A percentile compares a stretch with the other conserved stretches of the same genome.
Evolutionary conservation across 768 basidiomycete species (phyloP).

Genomic region (Lanmaoa pseudosensibilis): DNA sequence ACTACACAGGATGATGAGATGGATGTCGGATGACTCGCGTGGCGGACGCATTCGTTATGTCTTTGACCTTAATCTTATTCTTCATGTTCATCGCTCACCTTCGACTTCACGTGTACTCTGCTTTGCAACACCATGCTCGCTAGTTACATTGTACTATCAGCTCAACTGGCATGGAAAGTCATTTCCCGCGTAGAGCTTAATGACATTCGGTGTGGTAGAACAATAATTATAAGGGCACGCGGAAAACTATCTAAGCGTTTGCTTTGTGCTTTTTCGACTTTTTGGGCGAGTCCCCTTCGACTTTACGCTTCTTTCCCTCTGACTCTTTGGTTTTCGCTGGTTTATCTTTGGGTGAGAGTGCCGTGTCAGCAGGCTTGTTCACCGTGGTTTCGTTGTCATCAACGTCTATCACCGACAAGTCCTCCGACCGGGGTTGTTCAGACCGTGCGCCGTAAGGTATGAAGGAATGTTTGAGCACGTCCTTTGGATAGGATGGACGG

Average conservation of each 20-base stretch:
- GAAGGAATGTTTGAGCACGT: constrained; percentile 63
- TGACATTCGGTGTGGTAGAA: constrained; percentile 1
- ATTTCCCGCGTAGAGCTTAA: constrained; percentile 4
- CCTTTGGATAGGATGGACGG: constrained; percentile 56
- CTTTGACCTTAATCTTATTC: constrained; percentile 25
- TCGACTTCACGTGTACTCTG: constrained; percentile 24
- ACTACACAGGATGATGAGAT: constrained; percentile 59
- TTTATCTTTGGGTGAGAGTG: not conserved
- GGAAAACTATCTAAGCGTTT: constrained; percentile 8
- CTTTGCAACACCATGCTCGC: constrained; percentile 23
- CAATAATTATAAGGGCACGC: not conserved
- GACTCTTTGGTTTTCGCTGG: constrained; percentile 23
- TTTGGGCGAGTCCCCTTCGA: constrained; percentile 45
- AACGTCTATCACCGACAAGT: constrained; percentile 23
- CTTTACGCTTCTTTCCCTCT: constrained; percentile 47
- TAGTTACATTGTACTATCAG: constrained; percentile 22
- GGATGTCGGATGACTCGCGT: constrained; percentile 57
- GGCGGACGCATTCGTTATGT: constrained; percentile 5
- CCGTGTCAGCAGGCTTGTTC: constrained; percentile 13
- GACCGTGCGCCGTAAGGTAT: constrained; percentile 57
- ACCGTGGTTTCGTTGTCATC: constrained; percentile 28
- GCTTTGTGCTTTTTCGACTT: constrained; percentile 50
- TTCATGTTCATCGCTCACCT: constrained; percentile 29
- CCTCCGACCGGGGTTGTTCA: not conserved
- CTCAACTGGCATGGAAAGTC: constrained; percentile 12